Evolutionary conservation across 2,329 filamentous ascomycete species (phyloP), one percentile per base, ranked within the genome.

Genomic region (Sarocladium brachiariae): DNA sequence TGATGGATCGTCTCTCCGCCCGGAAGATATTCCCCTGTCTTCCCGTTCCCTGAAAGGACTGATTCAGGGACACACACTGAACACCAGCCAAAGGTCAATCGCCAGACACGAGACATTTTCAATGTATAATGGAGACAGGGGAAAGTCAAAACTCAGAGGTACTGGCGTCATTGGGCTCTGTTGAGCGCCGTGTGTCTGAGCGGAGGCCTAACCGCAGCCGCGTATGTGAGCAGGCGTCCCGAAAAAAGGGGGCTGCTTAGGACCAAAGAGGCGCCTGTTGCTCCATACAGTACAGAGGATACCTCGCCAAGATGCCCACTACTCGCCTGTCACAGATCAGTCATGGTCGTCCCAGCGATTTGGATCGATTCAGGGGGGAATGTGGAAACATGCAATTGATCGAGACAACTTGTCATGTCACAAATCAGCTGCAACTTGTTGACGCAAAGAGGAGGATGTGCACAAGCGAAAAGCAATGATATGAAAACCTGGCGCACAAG

Each of bases 1-100:
- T 27, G 46, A 49, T 49, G 46, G 46, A 49, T 49, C 46, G 30
- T 24, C 33, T 30, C 46, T 49, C 33, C 30, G 30, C 46, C 33
- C 33, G 46, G 30, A 49, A 49, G 43, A 47, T 33, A 47, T 19
- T 33, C 25, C 43, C 43, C 25, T 47, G 39, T 25, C 39, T 10
- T 27, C 21, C 39, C 39, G 39, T 16, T 45, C 23, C 21, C 16
- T 33, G 13, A 13, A 33, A 7, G 39, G 6, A 47, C 27, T 47
- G 43, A 47, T 21, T 47, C 43, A 47, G 24, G 43, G n/a, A 8
- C 27, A 21, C 5, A 11, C 27, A 30, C 7, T 13, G 27, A 30
- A 7, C 7, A 30, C 7, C 16, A 41, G 8, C 21, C 21, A 25
- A 23, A 25, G 13, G 11, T 19, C 39, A 27, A 25, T 11, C 39